Evolutionary conservation across 345 rosid genomes (phyloP).

Genomic region (Stellera chamaejasme): DNA sequence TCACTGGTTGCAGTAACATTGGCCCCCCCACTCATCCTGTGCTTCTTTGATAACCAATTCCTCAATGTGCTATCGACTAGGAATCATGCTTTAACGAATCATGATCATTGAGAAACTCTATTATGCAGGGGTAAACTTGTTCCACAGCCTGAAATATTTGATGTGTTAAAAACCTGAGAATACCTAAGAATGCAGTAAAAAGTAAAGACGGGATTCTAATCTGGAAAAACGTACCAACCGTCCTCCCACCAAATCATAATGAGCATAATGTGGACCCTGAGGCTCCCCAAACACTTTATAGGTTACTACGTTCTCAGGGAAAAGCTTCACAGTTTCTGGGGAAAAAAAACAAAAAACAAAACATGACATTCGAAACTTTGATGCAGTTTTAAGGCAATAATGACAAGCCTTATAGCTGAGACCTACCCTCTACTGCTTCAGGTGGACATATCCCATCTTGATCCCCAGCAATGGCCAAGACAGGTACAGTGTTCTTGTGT

Average conservation of each 20-base stretch:
- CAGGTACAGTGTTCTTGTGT: constrained; percentile 47
- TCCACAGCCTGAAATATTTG: constrained; percentile 63
- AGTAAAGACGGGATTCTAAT: constrained; percentile 5
- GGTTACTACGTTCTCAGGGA: constrained; percentile 47
- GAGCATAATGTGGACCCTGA: constrained; percentile 65
- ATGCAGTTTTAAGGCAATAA: neutral
- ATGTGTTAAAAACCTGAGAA: neutral
- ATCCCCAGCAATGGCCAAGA: constrained; percentile 92
- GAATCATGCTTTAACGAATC: constrained; percentile 28
- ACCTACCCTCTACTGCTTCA: constrained; percentile 78
- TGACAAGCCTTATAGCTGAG: neutral
- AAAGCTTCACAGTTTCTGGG: constrained; percentile 49
- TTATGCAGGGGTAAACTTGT: constrained; percentile 79
- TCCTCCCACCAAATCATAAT: constrained; percentile 76
- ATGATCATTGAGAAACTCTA: constrained; percentile 51
- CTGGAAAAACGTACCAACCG: constrained; percentile 36
- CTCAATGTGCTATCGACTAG: constrained; percentile 1
- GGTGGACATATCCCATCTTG: constrained; percentile 90
- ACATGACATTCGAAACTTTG: neutral
- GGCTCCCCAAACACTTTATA: constrained; percentile 55
- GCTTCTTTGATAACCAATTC: too few species aligned
- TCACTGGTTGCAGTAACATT: too few species aligned
- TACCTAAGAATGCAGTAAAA: constrained; percentile 7
- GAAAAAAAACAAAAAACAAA: constrained; percentile 9
- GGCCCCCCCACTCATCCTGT: too few species aligned